Evolutionary conservation across 73 alveolate species (phyloP).

Genomic region (Blepharisma stoltei): DNA sequence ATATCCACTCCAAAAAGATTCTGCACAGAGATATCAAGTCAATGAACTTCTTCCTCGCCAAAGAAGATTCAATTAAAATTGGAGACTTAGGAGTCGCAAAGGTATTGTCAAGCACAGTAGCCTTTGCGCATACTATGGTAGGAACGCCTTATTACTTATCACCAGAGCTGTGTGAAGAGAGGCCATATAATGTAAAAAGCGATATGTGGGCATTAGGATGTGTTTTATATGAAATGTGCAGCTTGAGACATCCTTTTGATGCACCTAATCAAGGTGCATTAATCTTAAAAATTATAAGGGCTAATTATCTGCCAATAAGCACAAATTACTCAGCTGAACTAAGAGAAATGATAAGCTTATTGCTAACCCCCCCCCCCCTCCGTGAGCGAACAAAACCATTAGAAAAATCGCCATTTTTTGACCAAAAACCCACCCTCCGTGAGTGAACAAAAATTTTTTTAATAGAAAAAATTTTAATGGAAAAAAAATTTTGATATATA

Average conservation of each 20-base stretch:
- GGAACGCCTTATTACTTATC: conserved; percentile 82
- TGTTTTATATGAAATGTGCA: conserved; percentile 88
- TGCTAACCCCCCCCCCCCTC: too few relatives aligned
- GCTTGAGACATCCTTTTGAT: conserved; percentile 90
- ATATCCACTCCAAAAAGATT: conserved; percentile 59
- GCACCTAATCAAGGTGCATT: conserved; percentile 90
- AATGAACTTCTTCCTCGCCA: conserved; percentile 52
- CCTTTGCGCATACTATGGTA: conserved; percentile 73
- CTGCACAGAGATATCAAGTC: conserved; percentile 74
- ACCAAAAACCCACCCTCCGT: too few relatives aligned
- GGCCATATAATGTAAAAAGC: conserved; percentile 70
- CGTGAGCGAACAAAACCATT: too few relatives aligned
- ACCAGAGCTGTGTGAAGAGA: conserved; percentile 83
- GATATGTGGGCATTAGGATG: conserved; percentile 88
- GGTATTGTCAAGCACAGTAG: conserved; percentile 42
- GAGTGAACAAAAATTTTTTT: too few relatives aligned
- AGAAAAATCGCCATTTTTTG: too few relatives aligned
- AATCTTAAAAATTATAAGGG: conserved; percentile 84
- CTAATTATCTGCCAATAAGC: conserved; percentile 88
- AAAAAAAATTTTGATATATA: too few relatives aligned
- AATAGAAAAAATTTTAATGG: too few relatives aligned
- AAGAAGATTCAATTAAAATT: conserved; percentile 48
- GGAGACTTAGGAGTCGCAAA: conserved; percentile 79
- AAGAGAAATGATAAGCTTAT: conserved; percentile 69
- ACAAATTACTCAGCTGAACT: conserved; percentile 74